phyloP scores from a whole-genome alignment of 352 stramenopile genomes.

The Globisporangium polare region DNA sequence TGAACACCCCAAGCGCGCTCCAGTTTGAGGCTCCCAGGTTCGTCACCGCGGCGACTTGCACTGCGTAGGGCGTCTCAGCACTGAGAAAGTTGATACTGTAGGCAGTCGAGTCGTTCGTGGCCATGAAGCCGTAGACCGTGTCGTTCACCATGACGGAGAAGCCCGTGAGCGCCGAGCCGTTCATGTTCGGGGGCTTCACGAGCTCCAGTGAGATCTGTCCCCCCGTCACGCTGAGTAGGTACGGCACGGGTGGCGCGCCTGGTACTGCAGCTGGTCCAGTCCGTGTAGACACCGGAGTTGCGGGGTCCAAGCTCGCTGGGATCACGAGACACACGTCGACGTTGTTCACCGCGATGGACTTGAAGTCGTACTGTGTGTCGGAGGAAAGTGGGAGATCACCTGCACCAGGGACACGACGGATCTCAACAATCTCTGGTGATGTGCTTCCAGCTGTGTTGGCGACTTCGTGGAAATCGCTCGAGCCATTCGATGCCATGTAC shows the following conservation, averaged over 20 bases:
- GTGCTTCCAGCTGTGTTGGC: conserved; percentile 21
- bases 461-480: conserved; percentile 29
- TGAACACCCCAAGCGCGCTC: conserved; percentile 23
- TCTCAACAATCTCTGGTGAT: conserved; percentile 25
- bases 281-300: conserved; percentile 13
- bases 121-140: conserved; percentile 16
- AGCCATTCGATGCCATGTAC: conserved; percentile 40
- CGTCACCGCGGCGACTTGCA: conserved; percentile 37
- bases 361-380: conserved; percentile 43
- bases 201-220: conserved; percentile 44
- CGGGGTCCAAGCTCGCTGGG: conserved; percentile 13
- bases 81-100: conserved; percentile 29
- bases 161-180: conserved; percentile 33
- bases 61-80: conserved; percentile 24
- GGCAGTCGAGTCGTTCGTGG: conserved; percentile 16
- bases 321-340: conserved; percentile 38
- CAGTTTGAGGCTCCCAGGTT: conserved; percentile 33
- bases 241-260: conserved; percentile 33
- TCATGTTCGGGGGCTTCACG: conserved; percentile 46
- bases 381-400: conserved; percentile 25
- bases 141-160: conserved; percentile 38
- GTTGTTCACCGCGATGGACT: conserved; percentile 44
- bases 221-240: conserved; percentile 48
- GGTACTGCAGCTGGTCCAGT: conserved; percentile 33
- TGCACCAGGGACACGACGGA: conserved; percentile 24